Evolutionary conservation across 2,329 filamentous ascomycete species (phyloP), one percentile per base, ranked within the genome.

Genomic region (Xylaria digitata): DNA sequence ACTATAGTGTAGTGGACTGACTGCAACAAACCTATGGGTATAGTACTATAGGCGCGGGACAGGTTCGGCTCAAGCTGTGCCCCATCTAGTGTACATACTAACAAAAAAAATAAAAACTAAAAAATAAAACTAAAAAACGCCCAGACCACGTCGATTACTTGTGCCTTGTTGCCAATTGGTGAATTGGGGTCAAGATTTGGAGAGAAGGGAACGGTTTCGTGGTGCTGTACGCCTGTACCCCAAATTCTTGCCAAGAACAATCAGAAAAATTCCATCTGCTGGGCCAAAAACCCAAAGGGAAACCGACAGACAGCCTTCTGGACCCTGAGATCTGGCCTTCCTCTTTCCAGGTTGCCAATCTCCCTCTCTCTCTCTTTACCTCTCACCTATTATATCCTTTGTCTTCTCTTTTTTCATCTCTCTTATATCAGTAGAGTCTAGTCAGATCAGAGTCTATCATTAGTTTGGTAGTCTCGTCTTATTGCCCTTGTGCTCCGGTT

Each of bases 301-400:
- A 55, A 55, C 46, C 57, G 37, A 62, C 30, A 63, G 54, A 63
- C 63, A 72, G 66, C 63, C 66, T 63, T 60, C 46, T 69, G 70
- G 69, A 74, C 73, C 73, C 72, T 74, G 72, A 74, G 66, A 76
- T 75, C 73, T 76, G 74, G 74, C 74, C 73, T 68, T 66, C 62
- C 43, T 55, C 37, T 58, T 30, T 55, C 30, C 34, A 60, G 60
- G 49, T 37, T 43, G 67, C 56, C 50, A 56, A 64, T 58, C 67
- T 45, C 61, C 63, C 45, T 43, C 62, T 26, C 26, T 45, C 61
- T 65, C 45, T 43, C 62, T 66, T 34, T 49, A 46, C 23, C 55
- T 34, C 46, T 40, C 63, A 21, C 49, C 49, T 56, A 17, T 3
- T 52, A 43, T 48, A 6, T 45, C 37, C 32, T 54, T 53, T 58